Evolutionary conservation across 257 asterid species (phyloP).

Genomic region (Buddleja alternifolia): DNA sequence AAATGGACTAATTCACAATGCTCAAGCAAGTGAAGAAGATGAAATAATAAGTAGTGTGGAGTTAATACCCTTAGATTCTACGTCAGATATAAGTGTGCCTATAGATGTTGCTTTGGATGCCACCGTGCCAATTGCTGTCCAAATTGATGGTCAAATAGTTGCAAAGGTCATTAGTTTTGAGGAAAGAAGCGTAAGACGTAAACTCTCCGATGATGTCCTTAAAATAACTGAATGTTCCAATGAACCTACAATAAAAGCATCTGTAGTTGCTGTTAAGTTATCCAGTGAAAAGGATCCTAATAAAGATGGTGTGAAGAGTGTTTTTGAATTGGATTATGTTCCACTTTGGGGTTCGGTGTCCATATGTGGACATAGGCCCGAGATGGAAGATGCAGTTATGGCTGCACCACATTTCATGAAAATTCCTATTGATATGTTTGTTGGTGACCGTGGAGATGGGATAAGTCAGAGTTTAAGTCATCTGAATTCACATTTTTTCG

Average conservation of each 20-base stretch:
- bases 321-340: conserved; percentile 75
- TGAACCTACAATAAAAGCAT: conserved; percentile 57
- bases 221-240: conserved; percentile 30
- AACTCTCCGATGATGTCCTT: conserved; percentile 33
- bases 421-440: conserved; percentile 76
- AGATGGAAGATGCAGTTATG: conserved; percentile 83
- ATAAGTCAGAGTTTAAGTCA: conserved; percentile 62
- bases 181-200: conserved; percentile 47
- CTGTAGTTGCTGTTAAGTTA: conserved; percentile 63
- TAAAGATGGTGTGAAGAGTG: conserved; percentile 62
- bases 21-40: conserved; percentile 55
- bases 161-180: conserved; percentile 81
- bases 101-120: conserved; percentile 39
- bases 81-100: conserved; percentile 52
- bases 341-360: conserved; percentile 92
- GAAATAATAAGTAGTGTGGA: conserved; percentile 43
- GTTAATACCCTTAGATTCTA: conserved; percentile 50
- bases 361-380: conserved; percentile 78
- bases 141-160: conserved; percentile 75
- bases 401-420: conserved; percentile 69
- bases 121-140: conserved; percentile 76
- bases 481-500: conserved; percentile 82
- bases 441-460: conserved; percentile 57
- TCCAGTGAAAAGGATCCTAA: conserved; percentile 46
- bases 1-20: conserved; percentile 21